A percentile compares a stretch with the other conserved stretches of the same genome.
phyloP scores from a whole-genome alignment of 805 yeast genomes.

The Clavispora vitiphila region DNA sequence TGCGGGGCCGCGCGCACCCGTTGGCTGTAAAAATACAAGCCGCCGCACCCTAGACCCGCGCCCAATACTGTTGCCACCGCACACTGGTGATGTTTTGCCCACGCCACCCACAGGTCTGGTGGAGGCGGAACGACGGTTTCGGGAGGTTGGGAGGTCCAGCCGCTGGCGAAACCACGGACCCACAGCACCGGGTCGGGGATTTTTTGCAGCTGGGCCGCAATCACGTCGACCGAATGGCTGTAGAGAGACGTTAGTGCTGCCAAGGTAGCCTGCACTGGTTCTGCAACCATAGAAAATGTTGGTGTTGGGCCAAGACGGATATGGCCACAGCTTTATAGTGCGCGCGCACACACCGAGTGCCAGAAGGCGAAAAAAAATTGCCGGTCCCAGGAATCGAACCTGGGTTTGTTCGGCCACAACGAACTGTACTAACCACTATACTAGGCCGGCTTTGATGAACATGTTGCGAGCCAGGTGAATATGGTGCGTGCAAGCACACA shows the following conservation, averaged over 20 bases:
- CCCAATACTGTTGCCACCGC: not conserved
- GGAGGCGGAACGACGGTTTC: not conserved
- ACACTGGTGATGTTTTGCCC: not conserved
- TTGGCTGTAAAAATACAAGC: not conserved
- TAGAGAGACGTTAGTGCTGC: slow-evolving; percentile 22
- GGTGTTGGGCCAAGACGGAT: not conserved
- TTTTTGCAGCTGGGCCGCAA: slow-evolving; percentile 21
- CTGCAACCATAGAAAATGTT: slow-evolving; percentile 35
- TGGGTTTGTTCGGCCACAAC: slow-evolving; percentile 49
- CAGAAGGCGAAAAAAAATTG: slow-evolving; percentile 20
- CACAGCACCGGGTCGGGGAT: slow-evolving; percentile 14
- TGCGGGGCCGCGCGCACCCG: not conserved
- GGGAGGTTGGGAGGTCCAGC: no score
- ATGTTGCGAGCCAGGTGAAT: no score
- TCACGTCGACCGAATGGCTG: slow-evolving; percentile 16
- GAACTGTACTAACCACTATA: slow-evolving; percentile 47
- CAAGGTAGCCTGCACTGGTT: slow-evolving; percentile 38
- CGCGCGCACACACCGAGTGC: not conserved
- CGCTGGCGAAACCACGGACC: no score
- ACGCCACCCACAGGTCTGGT: not conserved
- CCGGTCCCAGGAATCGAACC: slow-evolving; percentile 51
- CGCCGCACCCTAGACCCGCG: not conserved
- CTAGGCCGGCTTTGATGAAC: slow-evolving; percentile 35
- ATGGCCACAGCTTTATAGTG: not conserved
- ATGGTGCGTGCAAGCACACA: no score